Conservation (phyloP, 2,329 filamentous ascomycete genomes). For the Sclerotinia sclerotiorum region DNA sequence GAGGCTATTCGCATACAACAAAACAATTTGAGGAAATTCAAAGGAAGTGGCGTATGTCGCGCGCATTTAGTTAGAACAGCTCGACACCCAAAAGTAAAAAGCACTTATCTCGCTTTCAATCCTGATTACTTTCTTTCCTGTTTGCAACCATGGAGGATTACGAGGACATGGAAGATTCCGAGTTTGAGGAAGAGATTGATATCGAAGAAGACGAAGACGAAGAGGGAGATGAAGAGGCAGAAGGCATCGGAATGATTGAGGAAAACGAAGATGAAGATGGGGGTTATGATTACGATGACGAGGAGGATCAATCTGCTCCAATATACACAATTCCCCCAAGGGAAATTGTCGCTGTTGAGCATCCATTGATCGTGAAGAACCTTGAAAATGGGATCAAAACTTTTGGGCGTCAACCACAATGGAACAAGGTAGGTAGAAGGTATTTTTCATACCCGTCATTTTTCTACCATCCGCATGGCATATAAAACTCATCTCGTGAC, state of each 20-base stretch:
- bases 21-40: background rate
- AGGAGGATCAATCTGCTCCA: slow-evolving; percentile 39
- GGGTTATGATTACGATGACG: slow-evolving; percentile 14
- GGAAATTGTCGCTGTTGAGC: slow-evolving; percentile 61
- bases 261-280: slow-evolving; percentile 12
- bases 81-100: background rate
- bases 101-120: background rate
- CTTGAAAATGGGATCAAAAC: slow-evolving; percentile 63
- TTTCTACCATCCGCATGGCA: background rate
- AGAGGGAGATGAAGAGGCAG: slow-evolving; percentile 8
- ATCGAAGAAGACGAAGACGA: background rate
- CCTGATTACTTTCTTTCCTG: background rate
- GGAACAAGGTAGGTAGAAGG: slow-evolving; percentile 36
- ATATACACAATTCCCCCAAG: slow-evolving; percentile 52
- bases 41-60: background rate
- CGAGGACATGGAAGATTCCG: slow-evolving; percentile 10
- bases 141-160: slow-evolving; percentile 15
- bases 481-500: slow-evolving; percentile 27
- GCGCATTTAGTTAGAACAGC: background rate
- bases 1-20: slow-evolving; percentile 1
- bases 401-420: slow-evolving; percentile 47
- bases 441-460: background rate
- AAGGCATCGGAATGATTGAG: background rate
- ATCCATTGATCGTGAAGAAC: slow-evolving; percentile 65
- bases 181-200: slow-evolving; percentile 8